A percentile compares a stretch with the other conserved stretches of the same genome.
Conservation (phyloP, 352 stramenopile genomes). For the Globisporangium radiosum region DNA sequence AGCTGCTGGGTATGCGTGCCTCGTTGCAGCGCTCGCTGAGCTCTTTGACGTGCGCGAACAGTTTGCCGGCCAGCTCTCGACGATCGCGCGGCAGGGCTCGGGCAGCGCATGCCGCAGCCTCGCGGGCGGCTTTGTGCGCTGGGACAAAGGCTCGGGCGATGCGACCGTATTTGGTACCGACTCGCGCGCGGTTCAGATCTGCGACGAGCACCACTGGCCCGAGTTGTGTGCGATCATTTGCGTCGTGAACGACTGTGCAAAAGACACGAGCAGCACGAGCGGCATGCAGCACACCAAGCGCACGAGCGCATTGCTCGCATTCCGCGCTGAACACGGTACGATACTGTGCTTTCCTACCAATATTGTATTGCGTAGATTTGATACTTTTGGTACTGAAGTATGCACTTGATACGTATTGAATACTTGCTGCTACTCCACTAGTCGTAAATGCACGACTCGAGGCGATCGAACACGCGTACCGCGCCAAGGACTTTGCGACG, state of each 20-base stretch:
- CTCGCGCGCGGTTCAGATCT: slow-evolving; percentile 61
- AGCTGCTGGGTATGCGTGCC: slow-evolving; percentile 94
- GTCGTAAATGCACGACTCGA: slow-evolving; percentile 85
- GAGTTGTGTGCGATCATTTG: slow-evolving; percentile 94
- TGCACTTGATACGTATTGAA: neutral
- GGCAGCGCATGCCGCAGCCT: slow-evolving; percentile 95
- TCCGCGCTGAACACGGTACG: slow-evolving; percentile 57
- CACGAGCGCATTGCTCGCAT: slow-evolving; percentile 89
- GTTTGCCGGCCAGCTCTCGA: slow-evolving; percentile 87
- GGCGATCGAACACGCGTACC: slow-evolving; percentile 88
- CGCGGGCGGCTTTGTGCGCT: slow-evolving; percentile 96
- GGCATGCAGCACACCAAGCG: slow-evolving; percentile 94
- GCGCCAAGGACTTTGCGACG: slow-evolving; percentile 88
- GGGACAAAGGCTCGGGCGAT: slow-evolving; percentile 87
- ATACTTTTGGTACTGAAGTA: neutral
- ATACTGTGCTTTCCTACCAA: neutral
- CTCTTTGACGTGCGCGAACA: slow-evolving; percentile 85
- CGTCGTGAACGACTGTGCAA: slow-evolving; percentile 94
- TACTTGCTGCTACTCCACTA: neutral
- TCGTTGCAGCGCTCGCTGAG: slow-evolving; percentile 87
- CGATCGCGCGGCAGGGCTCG: slow-evolving; percentile 93
- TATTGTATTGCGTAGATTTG: neutral
- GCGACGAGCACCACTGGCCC: slow-evolving; percentile 90
- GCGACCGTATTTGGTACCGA: slow-evolving; percentile 55
- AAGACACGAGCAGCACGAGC: slow-evolving; percentile 94